These are phyloP conservation scores for Vaccinium darrowii DNA, from an alignment of 148 eudicot species.

Conservation along the genomic window DNA sequence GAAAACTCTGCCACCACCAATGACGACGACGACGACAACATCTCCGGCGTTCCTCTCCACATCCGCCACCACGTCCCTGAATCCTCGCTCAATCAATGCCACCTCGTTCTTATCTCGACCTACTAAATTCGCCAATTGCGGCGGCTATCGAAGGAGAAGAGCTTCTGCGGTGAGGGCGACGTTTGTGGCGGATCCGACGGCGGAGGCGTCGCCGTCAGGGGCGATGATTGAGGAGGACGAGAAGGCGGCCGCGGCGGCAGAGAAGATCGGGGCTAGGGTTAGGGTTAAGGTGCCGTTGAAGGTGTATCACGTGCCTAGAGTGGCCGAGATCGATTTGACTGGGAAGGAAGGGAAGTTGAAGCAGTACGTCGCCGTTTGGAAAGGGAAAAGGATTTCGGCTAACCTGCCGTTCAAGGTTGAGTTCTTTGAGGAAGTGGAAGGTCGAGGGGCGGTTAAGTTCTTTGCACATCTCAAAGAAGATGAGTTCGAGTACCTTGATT, in stretches of 20 bases:
- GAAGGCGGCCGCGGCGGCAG: slow-evolving; percentile 23
- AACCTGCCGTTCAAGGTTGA: slow-evolving; percentile 63
- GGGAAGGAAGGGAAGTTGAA: slow-evolving; percentile 57
- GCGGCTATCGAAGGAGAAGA: background rate
- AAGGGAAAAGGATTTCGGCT: slow-evolving; percentile 71
- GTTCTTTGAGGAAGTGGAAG: slow-evolving; percentile 37
- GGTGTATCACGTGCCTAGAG: slow-evolving; percentile 60
- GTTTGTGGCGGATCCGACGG: slow-evolving; percentile 11
- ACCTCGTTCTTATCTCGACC: background rate
- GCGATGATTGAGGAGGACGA: slow-evolving; percentile 28
- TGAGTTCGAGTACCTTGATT: slow-evolving; percentile 65
- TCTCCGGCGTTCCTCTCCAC: slow-evolving; percentile 16
- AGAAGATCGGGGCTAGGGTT: slow-evolving; percentile 60
- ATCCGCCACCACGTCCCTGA: background rate
- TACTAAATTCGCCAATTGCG: background rate
- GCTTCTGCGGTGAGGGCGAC: background rate
- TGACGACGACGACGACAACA: background rate
- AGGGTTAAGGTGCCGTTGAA: slow-evolving; percentile 57
- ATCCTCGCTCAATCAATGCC: background rate
- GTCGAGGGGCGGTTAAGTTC: slow-evolving; percentile 51
- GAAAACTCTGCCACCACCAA: background rate
- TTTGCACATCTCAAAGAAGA: slow-evolving; percentile 71
- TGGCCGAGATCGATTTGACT: slow-evolving; percentile 48
- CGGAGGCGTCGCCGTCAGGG: slow-evolving; percentile 9
- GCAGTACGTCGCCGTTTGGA: slow-evolving; percentile 60